These are phyloP conservation scores for Penicillium sp. DNA, from an alignment of 2,329 filamentous ascomycete species.

Conservation along the genomic window DNA sequence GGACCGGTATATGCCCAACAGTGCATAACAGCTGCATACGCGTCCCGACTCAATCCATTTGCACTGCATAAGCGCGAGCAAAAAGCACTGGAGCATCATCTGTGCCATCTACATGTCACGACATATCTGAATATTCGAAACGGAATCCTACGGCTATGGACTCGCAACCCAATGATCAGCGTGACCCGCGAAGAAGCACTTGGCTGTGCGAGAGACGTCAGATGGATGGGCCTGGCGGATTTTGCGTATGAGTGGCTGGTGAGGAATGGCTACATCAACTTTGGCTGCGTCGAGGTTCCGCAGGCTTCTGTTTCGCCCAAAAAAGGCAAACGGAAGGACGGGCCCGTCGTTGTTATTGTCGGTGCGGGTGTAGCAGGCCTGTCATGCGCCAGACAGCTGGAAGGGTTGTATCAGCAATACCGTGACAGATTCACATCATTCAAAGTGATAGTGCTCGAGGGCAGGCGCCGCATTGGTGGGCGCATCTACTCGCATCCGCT, in stretches of 20 bases:
- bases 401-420: slow-evolving; percentile 80
- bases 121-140: slow-evolving; percentile 96
- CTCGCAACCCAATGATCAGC: slow-evolving; percentile 75
- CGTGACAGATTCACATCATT: slow-evolving; percentile 62
- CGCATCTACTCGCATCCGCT: slow-evolving; percentile 83
- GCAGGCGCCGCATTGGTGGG: slow-evolving; percentile 79
- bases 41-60: slow-evolving; percentile 85
- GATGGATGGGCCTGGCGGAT: slow-evolving; percentile 85
- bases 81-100: slow-evolving; percentile 69
- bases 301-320: slow-evolving; percentile 33
- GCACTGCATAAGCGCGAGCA: slow-evolving; percentile 83
- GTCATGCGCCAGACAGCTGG: slow-evolving; percentile 85
- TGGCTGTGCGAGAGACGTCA: slow-evolving; percentile 79
- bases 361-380: slow-evolving; percentile 93
- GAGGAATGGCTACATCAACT: slow-evolving; percentile 92
- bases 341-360: slow-evolving; percentile 77
- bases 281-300: slow-evolving; percentile 78
- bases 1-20: slow-evolving; percentile 81
- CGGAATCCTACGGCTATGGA: slow-evolving; percentile 86
- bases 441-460: slow-evolving; percentile 80
- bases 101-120: slow-evolving; percentile 86
- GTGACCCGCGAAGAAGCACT: slow-evolving; percentile 82
- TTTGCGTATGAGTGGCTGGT: slow-evolving; percentile 91
- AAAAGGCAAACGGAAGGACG: slow-evolving; percentile 43
- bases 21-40: slow-evolving; percentile 83